These are phyloP conservation scores for Epithemia pelagica DNA, from an alignment of 108 stramenopile species.

Conservation along the genomic window DNA sequence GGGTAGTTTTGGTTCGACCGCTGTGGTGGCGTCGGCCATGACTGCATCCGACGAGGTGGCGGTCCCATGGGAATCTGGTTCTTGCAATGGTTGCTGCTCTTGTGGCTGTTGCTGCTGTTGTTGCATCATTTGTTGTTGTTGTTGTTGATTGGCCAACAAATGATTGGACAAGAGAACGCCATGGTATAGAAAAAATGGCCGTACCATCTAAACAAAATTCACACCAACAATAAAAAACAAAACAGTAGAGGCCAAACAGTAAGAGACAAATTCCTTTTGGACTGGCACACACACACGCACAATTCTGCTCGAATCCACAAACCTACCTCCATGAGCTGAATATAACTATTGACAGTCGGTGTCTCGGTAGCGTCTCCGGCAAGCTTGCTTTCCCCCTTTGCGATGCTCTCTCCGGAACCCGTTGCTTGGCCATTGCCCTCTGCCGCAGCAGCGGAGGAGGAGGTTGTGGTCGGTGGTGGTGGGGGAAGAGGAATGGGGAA, in stretches of 20 bases:
- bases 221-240: neutral
- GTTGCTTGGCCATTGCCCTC: neutral
- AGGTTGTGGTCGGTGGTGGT: neutral
- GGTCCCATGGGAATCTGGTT: neutral
- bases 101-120: conserved; percentile 1
- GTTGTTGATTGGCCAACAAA: neutral
- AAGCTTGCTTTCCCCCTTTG: no score
- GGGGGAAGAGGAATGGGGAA: neutral
- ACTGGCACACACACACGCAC: no score
- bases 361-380: no score
- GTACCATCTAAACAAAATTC: neutral
- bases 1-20: conserved; percentile 15
- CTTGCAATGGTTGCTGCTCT: neutral
- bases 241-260: no score
- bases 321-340: conserved; percentile 3
- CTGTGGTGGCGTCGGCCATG: conserved; percentile 1
- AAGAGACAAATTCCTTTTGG: no score
- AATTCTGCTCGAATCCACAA: no score
- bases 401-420: no score
- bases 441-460: neutral
- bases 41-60: no score
- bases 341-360: neutral
- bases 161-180: neutral
- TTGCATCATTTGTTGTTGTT: neutral
- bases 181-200: neutral